Evolutionary conservation across 495 filamentous ascomycete genomes (phyloP).

Genomic region (Talaromyces thailandensis): DNA sequence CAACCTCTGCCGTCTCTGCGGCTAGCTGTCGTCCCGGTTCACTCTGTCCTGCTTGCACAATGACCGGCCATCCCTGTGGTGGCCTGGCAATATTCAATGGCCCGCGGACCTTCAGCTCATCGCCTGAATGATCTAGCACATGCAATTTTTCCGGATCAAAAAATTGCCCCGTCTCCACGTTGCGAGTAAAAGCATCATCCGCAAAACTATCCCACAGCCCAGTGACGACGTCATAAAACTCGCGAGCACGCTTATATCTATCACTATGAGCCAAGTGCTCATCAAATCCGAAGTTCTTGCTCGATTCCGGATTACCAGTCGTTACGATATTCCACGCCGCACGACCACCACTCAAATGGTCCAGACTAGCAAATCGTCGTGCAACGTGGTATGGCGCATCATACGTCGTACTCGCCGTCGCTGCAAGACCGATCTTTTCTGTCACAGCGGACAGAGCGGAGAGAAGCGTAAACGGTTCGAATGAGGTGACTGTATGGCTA

Average conservation of each 20-base stretch:
- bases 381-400: conserved; percentile 58
- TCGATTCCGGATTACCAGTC: conserved; percentile 28
- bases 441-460: conserved; percentile 38
- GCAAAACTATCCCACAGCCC: conserved; percentile 45
- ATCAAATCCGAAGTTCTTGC: conserved; percentile 27
- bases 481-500: conserved; percentile 48
- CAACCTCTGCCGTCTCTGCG: conserved; percentile 46
- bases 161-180: conserved; percentile 37
- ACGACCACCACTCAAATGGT: conserved; percentile 52
- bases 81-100: conserved; percentile 46
- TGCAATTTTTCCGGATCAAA: conserved; percentile 41
- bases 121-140: conserved; percentile 39
- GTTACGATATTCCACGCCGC: conserved; percentile 35
- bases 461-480: conserved; percentile 40
- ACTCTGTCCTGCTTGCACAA: conserved; percentile 47
- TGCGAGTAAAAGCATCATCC: conserved; percentile 43
- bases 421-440: conserved; percentile 38
- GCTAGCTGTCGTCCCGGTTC: conserved; percentile 45
- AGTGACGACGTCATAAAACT: conserved; percentile 30
- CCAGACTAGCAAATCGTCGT: conserved; percentile 49
- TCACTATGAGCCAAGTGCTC: conserved; percentile 27
- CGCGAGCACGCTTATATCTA: conserved; percentile 29
- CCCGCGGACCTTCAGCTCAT: conserved; percentile 35
- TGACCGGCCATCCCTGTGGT: conserved; percentile 47
- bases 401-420: conserved; percentile 53